phyloP scores from a whole-genome alignment of 164 flowering plant species.

The Euptelea pleiosperma region DNA sequence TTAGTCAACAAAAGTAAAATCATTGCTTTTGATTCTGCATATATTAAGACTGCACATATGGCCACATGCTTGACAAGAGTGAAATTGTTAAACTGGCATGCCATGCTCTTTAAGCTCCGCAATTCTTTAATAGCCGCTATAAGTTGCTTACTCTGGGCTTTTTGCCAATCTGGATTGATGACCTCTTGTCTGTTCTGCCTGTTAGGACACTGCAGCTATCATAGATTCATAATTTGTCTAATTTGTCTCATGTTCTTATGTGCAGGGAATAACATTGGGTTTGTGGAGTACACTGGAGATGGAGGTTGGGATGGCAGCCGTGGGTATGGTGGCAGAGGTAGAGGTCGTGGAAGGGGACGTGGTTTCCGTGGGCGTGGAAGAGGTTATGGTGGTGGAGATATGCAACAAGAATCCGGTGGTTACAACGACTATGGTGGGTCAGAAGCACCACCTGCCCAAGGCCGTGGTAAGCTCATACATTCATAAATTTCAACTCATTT shows the following conservation, averaged over 20 bases:
- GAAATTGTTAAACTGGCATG: too few species aligned
- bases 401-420: conserved; percentile 36
- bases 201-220: too few species aligned
- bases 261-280: conserved; percentile 12
- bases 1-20: too few species aligned
- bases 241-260: neutral
- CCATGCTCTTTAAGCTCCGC: too few species aligned
- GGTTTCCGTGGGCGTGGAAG: conserved; percentile 43
- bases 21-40: too few species aligned
- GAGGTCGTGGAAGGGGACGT: conserved; percentile 49
- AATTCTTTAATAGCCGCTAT: too few species aligned
- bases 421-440: conserved; percentile 37
- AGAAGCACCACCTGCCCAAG: conserved; percentile 32
- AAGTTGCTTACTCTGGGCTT: too few species aligned
- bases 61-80: too few species aligned
- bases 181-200: too few species aligned
- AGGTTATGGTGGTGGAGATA: conserved; percentile 38
- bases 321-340: conserved; percentile 42
- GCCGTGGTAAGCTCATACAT: conserved; percentile 33
- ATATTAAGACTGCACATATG: too few species aligned
- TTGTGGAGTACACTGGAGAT: conserved; percentile 40
- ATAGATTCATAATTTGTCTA: too few species aligned
- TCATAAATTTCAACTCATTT: neutral
- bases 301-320: conserved; percentile 37
- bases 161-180: too few species aligned